Evolutionary conservation across 2,329 filamentous ascomycete genomes (phyloP), one percentile per base, ranked within the genome.

Genomic region (Diaporthe capsici): DNA sequence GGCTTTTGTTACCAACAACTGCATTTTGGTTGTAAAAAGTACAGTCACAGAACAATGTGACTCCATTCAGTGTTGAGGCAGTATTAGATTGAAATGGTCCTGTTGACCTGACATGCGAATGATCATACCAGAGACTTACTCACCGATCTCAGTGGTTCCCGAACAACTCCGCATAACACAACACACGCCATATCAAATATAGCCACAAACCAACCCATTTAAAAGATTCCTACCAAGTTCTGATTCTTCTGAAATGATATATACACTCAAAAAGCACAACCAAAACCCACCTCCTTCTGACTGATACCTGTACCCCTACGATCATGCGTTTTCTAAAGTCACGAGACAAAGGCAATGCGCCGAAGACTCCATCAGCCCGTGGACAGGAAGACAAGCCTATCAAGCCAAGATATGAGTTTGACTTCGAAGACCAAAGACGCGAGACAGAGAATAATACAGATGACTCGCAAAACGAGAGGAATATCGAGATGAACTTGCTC

Each of bases 291-390:
- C n/a, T 0, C 4, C 12, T 47, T 13, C 17, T 7, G 8, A 47
- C 25, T 47, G 34, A 10, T 25, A n/a, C 12, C 57, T 25, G 0
- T 22, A 12, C 13, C 10, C 1, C 25, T 22, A 2, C 17, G 17
- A 31, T 47, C n/a, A 65, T 65, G 60, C 6, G 13, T 7, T 12
- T 13, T 28, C 12, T 28, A 1, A 47, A 28, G 13, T 28, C 25
- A 12, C 15, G 13, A 13, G 9, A 22, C 5, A 31, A 65, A 0
- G 4, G 3, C 2, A 13, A 2, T 31, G 39, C 8, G 10, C 3
- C 39, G 2, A 47, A 47, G n/a, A 3, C 6, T 7, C 0, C 15
- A 3, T 47, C 42, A 47, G 3, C 25, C 9, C 2, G 0, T 5
- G 25, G 2, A 13, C 3, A 22, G 15, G 25, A 6, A 22, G 0